phyloP scores from a whole-genome alignment of 139 green algal species.

The Coccomyxa sp. region DNA sequence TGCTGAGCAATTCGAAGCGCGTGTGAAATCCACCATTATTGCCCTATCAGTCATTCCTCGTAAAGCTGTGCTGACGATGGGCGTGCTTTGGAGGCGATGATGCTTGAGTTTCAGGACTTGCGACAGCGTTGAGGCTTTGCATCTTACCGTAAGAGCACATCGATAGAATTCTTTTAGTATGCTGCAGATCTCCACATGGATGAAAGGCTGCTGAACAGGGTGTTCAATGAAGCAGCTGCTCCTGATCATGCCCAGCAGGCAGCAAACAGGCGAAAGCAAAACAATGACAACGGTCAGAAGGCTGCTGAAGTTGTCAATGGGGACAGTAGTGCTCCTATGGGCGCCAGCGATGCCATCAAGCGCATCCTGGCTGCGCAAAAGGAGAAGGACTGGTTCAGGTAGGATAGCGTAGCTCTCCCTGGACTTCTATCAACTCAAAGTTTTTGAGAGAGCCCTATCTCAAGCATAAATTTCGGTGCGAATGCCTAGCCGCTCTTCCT shows the following conservation, averaged over 20 bases:
- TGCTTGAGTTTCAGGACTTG: no score
- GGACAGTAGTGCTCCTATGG: constrained; percentile 15
- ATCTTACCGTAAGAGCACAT: not conserved
- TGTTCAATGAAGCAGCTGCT: not conserved
- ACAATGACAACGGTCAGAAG: not conserved
- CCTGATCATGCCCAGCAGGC: not conserved
- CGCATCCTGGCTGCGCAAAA: constrained; percentile 58
- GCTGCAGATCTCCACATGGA: not conserved
- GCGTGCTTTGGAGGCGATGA: no score
- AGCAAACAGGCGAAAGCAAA: not conserved
- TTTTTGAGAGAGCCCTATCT: not conserved
- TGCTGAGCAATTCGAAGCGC: no score
- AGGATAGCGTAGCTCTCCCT: not conserved
- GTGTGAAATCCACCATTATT: no score
- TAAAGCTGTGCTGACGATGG: no score
- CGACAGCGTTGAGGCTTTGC: not conserved
- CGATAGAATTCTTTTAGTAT: no score
- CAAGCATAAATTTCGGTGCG: not conserved
- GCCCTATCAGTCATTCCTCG: no score
- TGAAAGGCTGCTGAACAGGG: not conserved
- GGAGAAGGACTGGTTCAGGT: constrained; percentile 71
- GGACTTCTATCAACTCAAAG: not conserved
- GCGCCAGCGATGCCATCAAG: constrained; percentile 39
- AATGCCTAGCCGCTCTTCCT: not conserved
- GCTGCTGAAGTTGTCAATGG: not conserved